These are phyloP conservation scores for Didymosphaeria variabile DNA, from an alignment of 2,329 filamentous ascomycete species.

Conservation along the genomic window DNA sequence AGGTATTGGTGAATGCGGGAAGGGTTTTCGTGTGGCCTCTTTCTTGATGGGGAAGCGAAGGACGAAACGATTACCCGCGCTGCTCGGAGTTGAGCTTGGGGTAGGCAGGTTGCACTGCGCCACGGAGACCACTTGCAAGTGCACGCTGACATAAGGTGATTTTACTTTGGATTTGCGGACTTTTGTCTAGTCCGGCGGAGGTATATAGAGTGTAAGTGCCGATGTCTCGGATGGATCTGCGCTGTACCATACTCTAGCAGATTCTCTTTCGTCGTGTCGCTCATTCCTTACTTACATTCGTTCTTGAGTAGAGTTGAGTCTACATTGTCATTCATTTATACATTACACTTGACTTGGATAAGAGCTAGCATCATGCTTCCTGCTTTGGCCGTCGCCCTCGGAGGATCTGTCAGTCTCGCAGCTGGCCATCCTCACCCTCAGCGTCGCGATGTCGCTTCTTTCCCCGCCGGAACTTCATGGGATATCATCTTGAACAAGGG, in stretches of 20 bases:
- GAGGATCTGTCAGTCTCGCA: constrained; percentile 15
- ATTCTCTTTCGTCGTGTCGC: neutral
- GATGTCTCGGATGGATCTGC: neutral
- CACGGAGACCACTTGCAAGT: neutral
- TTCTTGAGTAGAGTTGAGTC: neutral
- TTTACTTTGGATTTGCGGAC: neutral
- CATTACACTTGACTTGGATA: neutral
- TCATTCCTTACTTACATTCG: constrained; percentile 6
- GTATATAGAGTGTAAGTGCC: constrained; percentile 8
- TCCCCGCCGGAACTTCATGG: constrained; percentile 25
- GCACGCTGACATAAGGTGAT: neutral
- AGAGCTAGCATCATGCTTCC: constrained; percentile 1
- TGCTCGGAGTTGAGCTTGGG: neutral
- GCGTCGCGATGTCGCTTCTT: constrained; percentile 17
- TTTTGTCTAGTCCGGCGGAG: neutral
- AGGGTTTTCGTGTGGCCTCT: neutral
- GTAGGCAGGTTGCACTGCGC: neutral
- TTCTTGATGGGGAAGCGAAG: neutral
- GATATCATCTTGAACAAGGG: constrained; percentile 28
- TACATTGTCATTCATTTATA: constrained; percentile 3
- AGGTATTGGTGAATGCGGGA: too few species aligned
- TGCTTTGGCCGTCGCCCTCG: constrained; percentile 16
- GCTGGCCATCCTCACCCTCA: constrained; percentile 14
- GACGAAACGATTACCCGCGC: neutral
- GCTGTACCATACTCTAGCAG: neutral